phyloP scores from a whole-genome alignment of 768 basidiomycete species.

The Mycena floridula region DNA sequence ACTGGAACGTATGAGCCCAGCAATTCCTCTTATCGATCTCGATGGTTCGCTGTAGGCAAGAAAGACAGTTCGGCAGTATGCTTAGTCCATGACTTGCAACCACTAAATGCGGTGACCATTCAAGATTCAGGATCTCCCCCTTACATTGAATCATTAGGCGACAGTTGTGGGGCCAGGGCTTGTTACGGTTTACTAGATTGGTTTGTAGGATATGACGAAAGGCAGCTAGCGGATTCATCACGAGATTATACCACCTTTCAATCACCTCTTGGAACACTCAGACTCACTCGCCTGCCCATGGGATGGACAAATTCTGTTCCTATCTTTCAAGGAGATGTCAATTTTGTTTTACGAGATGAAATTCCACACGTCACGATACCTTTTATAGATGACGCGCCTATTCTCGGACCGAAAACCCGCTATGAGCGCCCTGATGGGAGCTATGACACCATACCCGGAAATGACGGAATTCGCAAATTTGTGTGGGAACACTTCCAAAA shows the following conservation, averaged over 20 bases:
- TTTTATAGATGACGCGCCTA: constrained; percentile 22
- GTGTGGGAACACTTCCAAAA: constrained; percentile 21
- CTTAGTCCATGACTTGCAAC: too few species aligned
- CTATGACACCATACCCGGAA: constrained; percentile 18
- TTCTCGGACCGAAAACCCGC: constrained; percentile 15
- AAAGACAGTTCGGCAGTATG: too few species aligned
- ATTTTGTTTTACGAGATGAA: constrained; percentile 17
- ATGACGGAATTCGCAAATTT: constrained; percentile 17
- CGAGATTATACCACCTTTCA: constrained; percentile 27
- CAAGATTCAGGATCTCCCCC: too few species aligned
- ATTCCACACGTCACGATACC: too few species aligned
- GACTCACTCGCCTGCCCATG: constrained; percentile 21
- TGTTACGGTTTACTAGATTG: constrained; percentile 17
- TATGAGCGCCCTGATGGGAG: constrained; percentile 12
- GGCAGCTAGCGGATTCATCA: constrained; percentile 14
- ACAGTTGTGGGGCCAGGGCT: too few species aligned
- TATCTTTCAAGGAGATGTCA: constrained; percentile 25
- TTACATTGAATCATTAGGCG: too few species aligned
- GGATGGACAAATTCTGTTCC: constrained; percentile 25
- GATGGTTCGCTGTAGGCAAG: too few species aligned
- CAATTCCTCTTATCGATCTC: too few species aligned
- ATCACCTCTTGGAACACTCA: constrained; percentile 15
- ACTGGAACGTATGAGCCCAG: too few species aligned
- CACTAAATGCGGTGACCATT: too few species aligned
- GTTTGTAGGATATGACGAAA: constrained; percentile 22